Percentiles rank a stretch among this genome's conserved stretches.
phyloP scores from a whole-genome alignment of 305 asterid genomes.

The Fraxinus latifolia region DNA sequence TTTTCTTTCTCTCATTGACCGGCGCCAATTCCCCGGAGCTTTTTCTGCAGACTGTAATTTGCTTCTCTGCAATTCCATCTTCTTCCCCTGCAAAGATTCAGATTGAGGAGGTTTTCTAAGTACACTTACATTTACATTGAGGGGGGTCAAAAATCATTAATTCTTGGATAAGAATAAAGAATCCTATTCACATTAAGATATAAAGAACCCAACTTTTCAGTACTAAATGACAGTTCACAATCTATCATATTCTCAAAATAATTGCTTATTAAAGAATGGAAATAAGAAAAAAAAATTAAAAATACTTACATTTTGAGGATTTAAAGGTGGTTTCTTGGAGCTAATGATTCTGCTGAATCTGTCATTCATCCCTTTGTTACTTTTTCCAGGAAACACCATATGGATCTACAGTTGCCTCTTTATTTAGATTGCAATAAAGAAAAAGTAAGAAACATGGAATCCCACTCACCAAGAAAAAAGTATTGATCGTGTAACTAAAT shows the following conservation, averaged over 20 bases:
- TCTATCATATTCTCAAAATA: neutral
- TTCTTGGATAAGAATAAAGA: conserved; percentile 3
- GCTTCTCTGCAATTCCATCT: conserved; percentile 31
- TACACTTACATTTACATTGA: neutral
- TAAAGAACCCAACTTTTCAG: neutral
- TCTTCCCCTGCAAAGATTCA: conserved; percentile 35
- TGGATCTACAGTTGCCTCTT: conserved; percentile 9
- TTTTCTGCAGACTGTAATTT: conserved; percentile 23
- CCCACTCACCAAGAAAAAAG: neutral
- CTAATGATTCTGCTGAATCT: conserved; percentile 10
- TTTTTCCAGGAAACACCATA: conserved; percentile 11
- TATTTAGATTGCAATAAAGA: neutral
- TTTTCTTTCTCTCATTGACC: conserved; percentile 38
- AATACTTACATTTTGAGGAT: conserved; percentile 38
- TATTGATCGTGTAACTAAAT: neutral
- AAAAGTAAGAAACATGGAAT: neutral
- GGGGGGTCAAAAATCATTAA: neutral
- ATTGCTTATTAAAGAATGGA: neutral
- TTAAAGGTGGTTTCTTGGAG: conserved; percentile 33
- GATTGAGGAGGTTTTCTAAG: neutral
- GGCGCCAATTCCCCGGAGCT: conserved; percentile 23
- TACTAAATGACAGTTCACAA: neutral
- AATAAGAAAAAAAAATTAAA: neutral
- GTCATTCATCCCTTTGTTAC: conserved; percentile 27
- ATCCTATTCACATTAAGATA: neutral